Evolutionary conservation across 805 yeast species (phyloP), one percentile per base, ranked within the genome.

Genomic region (Candida xiaguanensis): DNA sequence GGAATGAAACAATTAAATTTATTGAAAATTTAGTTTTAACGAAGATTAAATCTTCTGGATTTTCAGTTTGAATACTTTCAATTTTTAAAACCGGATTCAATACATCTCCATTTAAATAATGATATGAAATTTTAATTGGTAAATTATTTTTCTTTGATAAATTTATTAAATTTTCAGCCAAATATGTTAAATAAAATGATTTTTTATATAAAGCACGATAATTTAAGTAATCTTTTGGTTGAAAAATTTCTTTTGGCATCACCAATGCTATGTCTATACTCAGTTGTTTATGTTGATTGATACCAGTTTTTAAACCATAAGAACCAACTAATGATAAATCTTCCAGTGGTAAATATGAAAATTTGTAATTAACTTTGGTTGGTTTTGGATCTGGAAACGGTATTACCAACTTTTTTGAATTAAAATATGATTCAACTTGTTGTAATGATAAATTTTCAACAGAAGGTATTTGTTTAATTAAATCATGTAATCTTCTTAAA

Each of bases 341-440:
- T 40, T 74, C 75, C 0, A 98, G 99, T 12, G 79, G 68, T 33
- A 63, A 59, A 57, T 77, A 90, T 16, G 78, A 72, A 49, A 91
- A 82, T 46, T 77, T 77, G 61, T 85, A 87, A 51, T 85, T 82
- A 33, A 82, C 71, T 41, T 76, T 77, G 6, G 74, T 61, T 24
- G 96, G 96, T 55, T 82, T 84, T 13, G 96, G 96, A 55, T 90
- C 95, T 9, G 93, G 86, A 61, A 84, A 91, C 24, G 98, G 97
- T 13, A 88, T 78, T 0, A 77, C 63, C 8, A 84, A 74, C 31
- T 70, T 71, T 47, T 77, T 72, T 19, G 70, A 61, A 40, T 69
- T 58, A 52, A 84, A 75, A 42, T 67, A 66, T 6, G 63, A 42
- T 46, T 78, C 83, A 0, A 82, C 85, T 41, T 87, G 83, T 2